These are phyloP conservation scores for Auricularia auricula-judae DNA, from an alignment of 768 basidiomycete genomes.

Conservation along the genomic window DNA sequence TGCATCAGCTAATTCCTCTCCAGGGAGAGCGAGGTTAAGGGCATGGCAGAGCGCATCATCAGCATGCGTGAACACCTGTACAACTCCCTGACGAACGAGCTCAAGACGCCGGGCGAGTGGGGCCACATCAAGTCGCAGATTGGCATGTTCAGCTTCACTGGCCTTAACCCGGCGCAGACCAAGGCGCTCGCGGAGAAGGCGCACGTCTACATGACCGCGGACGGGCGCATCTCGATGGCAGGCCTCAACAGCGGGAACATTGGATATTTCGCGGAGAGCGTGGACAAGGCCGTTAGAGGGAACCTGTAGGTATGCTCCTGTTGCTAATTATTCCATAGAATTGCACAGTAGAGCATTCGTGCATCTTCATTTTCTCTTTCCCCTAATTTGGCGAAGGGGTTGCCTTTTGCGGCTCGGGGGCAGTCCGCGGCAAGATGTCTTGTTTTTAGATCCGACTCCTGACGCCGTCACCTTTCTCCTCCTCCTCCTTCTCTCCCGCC, in stretches of 20 bases:
- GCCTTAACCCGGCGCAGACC: constrained; percentile 67
- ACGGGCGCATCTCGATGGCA: constrained; percentile 92
- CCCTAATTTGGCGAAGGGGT: background rate
- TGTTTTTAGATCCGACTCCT: background rate
- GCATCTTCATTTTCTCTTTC: background rate
- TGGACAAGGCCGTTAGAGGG: constrained; percentile 74
- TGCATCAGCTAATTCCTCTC: background rate
- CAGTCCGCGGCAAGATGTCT: background rate
- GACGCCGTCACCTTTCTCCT: background rate
- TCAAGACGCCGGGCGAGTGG: constrained; percentile 92
- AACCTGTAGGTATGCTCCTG: constrained; percentile 13
- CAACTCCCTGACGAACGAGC: constrained; percentile 58
- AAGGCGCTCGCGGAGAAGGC: constrained; percentile 77
- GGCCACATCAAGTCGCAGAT: constrained; percentile 90
- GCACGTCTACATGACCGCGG: constrained; percentile 88
- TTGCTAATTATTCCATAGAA: no score
- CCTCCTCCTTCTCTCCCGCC: background rate
- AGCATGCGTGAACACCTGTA: constrained; percentile 82
- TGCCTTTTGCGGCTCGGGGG: background rate
- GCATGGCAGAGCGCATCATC: constrained; percentile 93
- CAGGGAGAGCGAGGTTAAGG: constrained; percentile 79
- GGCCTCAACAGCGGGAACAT: constrained; percentile 78
- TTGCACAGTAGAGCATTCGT: background rate
- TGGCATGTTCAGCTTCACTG: constrained; percentile 97
- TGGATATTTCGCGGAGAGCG: constrained; percentile 81